Evolutionary conservation across 139 green algal genomes (phyloP).

Genomic region (Coccomyxa sp.): DNA sequence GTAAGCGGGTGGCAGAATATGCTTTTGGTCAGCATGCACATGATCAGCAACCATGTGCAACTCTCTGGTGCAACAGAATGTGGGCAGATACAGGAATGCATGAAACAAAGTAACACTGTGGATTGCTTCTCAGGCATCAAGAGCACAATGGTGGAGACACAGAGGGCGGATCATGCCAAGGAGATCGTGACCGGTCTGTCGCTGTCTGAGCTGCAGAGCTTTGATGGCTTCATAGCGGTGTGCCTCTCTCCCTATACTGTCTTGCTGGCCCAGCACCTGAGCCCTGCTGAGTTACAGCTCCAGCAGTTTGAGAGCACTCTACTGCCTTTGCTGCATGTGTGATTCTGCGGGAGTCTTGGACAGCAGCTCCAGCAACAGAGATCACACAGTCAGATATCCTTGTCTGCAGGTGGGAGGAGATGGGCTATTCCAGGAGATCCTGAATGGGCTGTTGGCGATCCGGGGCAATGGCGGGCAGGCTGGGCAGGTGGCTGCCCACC

Average conservation of each 20-base stretch:
- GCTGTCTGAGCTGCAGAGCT: conserved; percentile 39
- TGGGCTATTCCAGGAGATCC: conserved; percentile 84
- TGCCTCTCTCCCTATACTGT: not conserved
- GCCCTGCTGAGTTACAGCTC: not conserved
- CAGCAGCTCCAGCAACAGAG: too few species aligned
- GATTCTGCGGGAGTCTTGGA: too few species aligned
- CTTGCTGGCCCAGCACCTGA: not conserved
- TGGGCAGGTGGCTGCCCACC: conserved; percentile 9
- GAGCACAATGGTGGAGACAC: conserved; percentile 47
- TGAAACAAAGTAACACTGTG: too few species aligned
- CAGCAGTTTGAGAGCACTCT: not conserved
- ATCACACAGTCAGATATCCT: not conserved
- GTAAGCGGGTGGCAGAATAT: not conserved
- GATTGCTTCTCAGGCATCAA: conserved; percentile 31
- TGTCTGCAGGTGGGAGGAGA: conserved; percentile 64
- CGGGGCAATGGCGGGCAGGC: conserved; percentile 5
- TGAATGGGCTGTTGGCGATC: conserved; percentile 71
- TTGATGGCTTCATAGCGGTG: conserved; percentile 63
- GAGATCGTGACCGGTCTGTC: conserved; percentile 45
- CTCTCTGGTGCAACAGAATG: too few species aligned
- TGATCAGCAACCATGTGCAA: too few species aligned
- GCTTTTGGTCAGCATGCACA: not conserved
- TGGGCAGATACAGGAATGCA: too few species aligned
- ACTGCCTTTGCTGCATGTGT: not conserved
- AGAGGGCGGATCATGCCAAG: conserved; percentile 48